Conservation (phyloP, 768 basidiomycete genomes). For the Cyclocybe aegerita region DNA sequence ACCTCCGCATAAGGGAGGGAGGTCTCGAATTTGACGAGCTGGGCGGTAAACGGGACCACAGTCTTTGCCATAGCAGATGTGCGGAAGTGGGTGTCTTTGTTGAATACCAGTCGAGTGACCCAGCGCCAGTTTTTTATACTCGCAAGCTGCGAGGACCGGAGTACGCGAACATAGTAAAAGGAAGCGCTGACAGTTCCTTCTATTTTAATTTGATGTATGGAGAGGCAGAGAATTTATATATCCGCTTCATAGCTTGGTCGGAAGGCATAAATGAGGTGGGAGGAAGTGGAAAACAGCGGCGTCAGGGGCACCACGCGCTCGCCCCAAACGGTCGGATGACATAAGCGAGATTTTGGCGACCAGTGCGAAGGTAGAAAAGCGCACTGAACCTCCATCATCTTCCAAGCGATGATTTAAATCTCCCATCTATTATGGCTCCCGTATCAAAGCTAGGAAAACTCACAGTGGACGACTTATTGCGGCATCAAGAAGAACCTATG, state of each 20-base stretch:
- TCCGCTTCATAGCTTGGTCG: too few species aligned
- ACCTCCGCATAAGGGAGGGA: conserved; percentile 38
- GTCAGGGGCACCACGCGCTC: too few species aligned
- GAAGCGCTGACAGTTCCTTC: neutral
- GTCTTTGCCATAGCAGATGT: conserved; percentile 18
- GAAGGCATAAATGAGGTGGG: too few species aligned
- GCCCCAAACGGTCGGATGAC: too few species aligned
- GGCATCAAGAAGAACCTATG: conserved; percentile 40
- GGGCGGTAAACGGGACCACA: conserved; percentile 33
- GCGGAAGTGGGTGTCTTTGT: neutral
- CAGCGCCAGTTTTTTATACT: neutral
- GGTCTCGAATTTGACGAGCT: conserved; percentile 44
- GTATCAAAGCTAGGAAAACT: conserved; percentile 4
- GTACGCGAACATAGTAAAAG: neutral
- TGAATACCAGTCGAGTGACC: neutral
- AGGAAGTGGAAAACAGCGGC: too few species aligned
- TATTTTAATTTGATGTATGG: too few species aligned
- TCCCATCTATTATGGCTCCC: conserved; percentile 3
- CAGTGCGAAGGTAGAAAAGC: neutral
- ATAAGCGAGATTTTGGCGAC: too few species aligned
- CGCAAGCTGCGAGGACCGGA: neutral
- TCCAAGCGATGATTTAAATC: too few species aligned
- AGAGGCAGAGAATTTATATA: too few species aligned
- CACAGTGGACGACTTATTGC: conserved; percentile 48
- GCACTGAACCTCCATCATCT: neutral